Evolutionary conservation across 2,329 filamentous ascomycete genomes (phyloP), one percentile per base, ranked within the genome.

Genomic region (Amauroascus niger): DNA sequence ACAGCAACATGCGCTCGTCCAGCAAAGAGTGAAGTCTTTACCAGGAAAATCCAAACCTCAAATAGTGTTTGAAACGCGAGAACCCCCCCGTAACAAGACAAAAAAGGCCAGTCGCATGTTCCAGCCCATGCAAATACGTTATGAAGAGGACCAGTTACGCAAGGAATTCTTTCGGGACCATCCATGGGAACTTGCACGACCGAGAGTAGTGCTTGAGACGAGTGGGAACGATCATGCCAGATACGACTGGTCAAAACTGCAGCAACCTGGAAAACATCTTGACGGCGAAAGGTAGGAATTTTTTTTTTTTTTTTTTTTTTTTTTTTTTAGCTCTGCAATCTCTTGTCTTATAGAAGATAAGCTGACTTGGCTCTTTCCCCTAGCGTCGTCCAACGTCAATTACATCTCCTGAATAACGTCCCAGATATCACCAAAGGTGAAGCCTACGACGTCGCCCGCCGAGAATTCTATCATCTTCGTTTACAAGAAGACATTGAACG

Each of bases 151-250:
- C 71, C 71, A 74, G 56, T 76, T 98, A 64, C 84, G 93, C 59
- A 76, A 73, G 61, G 81, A 83, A 26, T 98, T 97, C 74, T 98
- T 87, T 75, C 82, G 79, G 64, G 91, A 98, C 69, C 93, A 98
- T 68, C 93, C 93, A 4, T 98, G 93, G 93, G 93, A 98, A 72
- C 74, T 98, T 65, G 93, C 93, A 16, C 79, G 91, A 58, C 93
- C 93, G 52, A 79, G 88, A 61, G 77, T 95, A 55, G 76, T 98
- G 45, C 73, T 97, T 8, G 93, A 98, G 72, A 76, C 83, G 61
- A 86, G 91, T 64, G 93, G 93, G 51, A 86, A 85, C 66, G 91
- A 98, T 65, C 76, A 81, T 49, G 80, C 84, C 67, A 76, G 73
- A 52, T 83, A 82, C 63, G 82, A 96, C 69, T 97, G 91, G 91